phyloP scores from a whole-genome alignment of 2,329 filamentous ascomycete genomes.

The Cladophialophora bantiana region DNA sequence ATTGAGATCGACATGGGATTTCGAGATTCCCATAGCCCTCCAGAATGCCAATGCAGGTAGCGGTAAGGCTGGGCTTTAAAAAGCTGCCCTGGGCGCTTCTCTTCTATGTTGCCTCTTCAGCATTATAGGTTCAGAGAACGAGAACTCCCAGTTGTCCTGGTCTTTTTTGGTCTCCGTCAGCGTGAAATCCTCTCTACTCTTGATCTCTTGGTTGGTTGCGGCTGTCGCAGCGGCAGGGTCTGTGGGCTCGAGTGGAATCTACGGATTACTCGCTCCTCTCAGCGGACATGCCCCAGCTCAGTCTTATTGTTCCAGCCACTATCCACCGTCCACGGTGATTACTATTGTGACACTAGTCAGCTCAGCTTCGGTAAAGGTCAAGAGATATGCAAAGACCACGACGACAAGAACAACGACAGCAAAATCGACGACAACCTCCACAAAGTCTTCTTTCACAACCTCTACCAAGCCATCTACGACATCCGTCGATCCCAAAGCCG shows the following conservation, averaged over 20 bases:
- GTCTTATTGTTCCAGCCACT: conserved; percentile 1
- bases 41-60: background rate
- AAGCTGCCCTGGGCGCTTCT: background rate
- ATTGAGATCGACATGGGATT: conserved; percentile 2
- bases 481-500: conserved; percentile 6
- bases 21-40: background rate
- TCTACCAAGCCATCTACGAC: background rate
- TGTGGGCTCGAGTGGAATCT: conserved; percentile 3
- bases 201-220: background rate
- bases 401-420: background rate
- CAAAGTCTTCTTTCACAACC: background rate
- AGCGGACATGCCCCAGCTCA: conserved; percentile 3
- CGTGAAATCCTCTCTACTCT: background rate
- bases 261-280: background rate
- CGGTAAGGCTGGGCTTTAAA: background rate
- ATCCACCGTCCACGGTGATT: background rate
- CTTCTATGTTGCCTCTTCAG: background rate
- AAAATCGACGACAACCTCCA: background rate
- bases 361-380: background rate
- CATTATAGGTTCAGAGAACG: background rate
- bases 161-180: background rate
- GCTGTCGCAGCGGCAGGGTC: background rate
- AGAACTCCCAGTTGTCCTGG: background rate
- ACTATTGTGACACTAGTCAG: background rate
- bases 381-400: background rate